phyloP scores from a whole-genome alignment of 352 stramenopile species.

The Salisapilia sapeloensis region DNA sequence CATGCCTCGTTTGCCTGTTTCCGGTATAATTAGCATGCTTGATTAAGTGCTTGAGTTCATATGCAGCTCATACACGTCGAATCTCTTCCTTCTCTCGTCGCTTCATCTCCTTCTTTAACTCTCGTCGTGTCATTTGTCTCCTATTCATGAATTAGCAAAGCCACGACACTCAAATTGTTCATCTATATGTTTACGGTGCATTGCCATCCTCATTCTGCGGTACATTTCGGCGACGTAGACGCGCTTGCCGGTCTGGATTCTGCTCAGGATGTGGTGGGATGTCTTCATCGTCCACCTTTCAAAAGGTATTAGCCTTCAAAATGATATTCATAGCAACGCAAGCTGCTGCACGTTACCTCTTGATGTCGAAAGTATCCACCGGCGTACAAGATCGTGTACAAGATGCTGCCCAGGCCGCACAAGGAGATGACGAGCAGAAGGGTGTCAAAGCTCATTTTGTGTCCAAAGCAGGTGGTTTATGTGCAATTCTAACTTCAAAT shows the following conservation, averaged over 20 bases:
- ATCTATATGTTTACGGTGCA: constrained; percentile 1
- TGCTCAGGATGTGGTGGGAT: constrained; percentile 7
- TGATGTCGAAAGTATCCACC: constrained; percentile 33
- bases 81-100: constrained; percentile 54
- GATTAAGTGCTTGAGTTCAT: no score
- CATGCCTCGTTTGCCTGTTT: no score
- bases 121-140: constrained; percentile 70
- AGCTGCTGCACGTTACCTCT: not conserved
- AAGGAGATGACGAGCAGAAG: constrained; percentile 33
- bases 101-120: constrained; percentile 66
- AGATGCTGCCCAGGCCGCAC: constrained; percentile 21
- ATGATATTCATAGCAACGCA: not conserved
- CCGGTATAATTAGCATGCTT: no score
- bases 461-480: no score
- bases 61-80: constrained; percentile 33
- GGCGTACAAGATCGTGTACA: constrained; percentile 40
- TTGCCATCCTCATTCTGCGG: constrained; percentile 2
- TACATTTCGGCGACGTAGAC: constrained; percentile 3
- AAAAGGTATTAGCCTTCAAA: not conserved
- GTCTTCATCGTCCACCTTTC: constrained; percentile 10
- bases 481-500: no score
- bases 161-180: not conserved
- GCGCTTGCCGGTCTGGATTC: constrained; percentile 2
- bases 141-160: no score
- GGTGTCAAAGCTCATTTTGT: constrained; percentile 33